Base-by-base conservation (phyloP, 78 protist species). In the Diacronema lutheri region DNA sequence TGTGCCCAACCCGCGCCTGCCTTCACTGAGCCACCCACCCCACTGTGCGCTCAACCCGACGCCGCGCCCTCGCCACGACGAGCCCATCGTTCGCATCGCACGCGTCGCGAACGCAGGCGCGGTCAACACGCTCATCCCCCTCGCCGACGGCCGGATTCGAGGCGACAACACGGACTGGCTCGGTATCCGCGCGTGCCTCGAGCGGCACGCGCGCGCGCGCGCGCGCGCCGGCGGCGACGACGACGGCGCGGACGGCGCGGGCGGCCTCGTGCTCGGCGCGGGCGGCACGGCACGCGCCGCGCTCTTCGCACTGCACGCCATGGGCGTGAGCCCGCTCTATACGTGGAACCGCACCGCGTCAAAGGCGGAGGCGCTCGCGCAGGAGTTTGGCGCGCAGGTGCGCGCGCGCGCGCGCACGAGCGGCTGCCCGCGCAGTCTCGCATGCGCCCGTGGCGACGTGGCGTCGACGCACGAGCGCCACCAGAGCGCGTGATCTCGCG, bases 241-340 rank as follows among this genome's bases (percentile, higher is more conserved):
- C 40, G 13, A 35, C 80, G 80, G 10, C 56, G 21, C 44, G 50
- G 50, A 44, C 50, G 50, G 16, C 85, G n/a, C n/a, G n/a, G n/a
- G n/a, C n/a, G 44, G 61, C 29, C 88, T 93, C 35, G 93, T 90
- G 16, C 29, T 93, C 13, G 95, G 95, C 19, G 95, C 92, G 3
- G 95, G 95, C 0, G 95, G 95, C 71, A 87, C 95, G 21, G 91
- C 95, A 19, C 89, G 92, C 2, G 95, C 95, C 5, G 95, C 95
- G 13, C 58, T 66, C 79, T 90, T 85, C 60, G 90, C 95, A 0
- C 84, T 93, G 68, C 62, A 4, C 13, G 57, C 64, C 65, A 25
- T 79, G 13, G 95, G 95, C 4, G 81, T 46, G 20, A 6, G 21
- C 40, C 21, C 6, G 29, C 38, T 93, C 62, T 16, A n/a, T 33